Percentiles rank a stretch among this genome's conserved stretches.
phyloP scores from a whole-genome alignment of 768 basidiomycete species.

The Lyophyllum decastes region DNA sequence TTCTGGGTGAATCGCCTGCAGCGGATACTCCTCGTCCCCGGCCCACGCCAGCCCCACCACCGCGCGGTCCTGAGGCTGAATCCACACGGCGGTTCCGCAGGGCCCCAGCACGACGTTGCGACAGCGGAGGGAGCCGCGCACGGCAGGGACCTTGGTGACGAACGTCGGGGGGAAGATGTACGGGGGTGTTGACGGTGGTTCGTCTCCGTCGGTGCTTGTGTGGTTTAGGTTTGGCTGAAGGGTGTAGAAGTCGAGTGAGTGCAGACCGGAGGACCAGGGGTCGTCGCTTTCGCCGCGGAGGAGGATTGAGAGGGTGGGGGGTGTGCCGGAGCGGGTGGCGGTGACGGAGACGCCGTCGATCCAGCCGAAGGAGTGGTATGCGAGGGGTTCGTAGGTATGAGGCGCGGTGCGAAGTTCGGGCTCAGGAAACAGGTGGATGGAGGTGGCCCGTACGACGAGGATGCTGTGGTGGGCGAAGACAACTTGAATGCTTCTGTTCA shows the following conservation, averaged over 20 bases:
- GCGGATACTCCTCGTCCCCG: conserved; percentile 17
- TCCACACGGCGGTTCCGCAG: conserved; percentile 63
- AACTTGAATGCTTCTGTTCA: conserved; percentile 55
- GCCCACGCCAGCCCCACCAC: conserved; percentile 34
- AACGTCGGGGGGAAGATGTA: conserved; percentile 53
- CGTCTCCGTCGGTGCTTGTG: background rate
- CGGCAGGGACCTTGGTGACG: conserved; percentile 34
- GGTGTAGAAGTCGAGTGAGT: conserved; percentile 54
- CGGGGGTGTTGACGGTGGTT: conserved; percentile 13
- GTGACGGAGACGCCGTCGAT: conserved; percentile 57
- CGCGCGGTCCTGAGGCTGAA: conserved; percentile 53
- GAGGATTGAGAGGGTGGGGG: conserved; percentile 45
- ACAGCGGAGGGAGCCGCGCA: conserved; percentile 56
- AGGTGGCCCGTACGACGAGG: conserved; percentile 60
- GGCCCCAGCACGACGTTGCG: conserved; percentile 53
- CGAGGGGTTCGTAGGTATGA: conserved; percentile 35
- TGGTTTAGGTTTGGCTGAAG: conserved; percentile 35
- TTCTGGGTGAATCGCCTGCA: conserved; percentile 14
- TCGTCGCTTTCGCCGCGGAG: conserved; percentile 61
- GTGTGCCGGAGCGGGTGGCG: conserved; percentile 10
- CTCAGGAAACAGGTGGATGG: conserved; percentile 54
- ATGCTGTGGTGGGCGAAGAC: conserved; percentile 46
- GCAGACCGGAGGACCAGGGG: conserved; percentile 54
- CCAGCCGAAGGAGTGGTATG: conserved; percentile 64
- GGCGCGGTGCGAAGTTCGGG: conserved; percentile 36